phyloP scores from a whole-genome alignment of 129 eudicot species.

The Centrapalus pauciflorus region DNA sequence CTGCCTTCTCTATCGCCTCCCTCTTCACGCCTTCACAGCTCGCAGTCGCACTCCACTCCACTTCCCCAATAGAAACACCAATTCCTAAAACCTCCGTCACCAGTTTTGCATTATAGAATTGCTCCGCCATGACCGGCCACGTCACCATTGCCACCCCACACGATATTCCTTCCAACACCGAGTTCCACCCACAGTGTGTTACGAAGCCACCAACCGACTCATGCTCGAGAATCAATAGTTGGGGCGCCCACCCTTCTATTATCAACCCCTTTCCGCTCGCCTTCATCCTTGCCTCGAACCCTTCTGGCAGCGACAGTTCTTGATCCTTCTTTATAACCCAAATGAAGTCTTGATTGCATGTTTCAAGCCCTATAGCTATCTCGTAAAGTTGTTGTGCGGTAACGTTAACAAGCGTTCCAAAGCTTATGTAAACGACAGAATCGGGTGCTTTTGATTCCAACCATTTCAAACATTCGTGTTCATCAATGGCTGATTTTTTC shows the following conservation, averaged over 20 bases:
- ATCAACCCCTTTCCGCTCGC: slow-evolving; percentile 37
- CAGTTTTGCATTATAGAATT: slow-evolving; percentile 49
- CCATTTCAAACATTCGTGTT: slow-evolving; percentile 56
- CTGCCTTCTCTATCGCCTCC: slow-evolving; percentile 36
- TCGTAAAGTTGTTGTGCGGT: slow-evolving; percentile 42
- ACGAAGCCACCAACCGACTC: slow-evolving; percentile 44
- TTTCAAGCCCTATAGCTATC: slow-evolving; percentile 57
- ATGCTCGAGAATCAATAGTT: slow-evolving; percentile 46
- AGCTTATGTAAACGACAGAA: slow-evolving; percentile 59
- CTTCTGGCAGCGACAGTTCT: slow-evolving; percentile 32
- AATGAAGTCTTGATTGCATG: slow-evolving; percentile 40
- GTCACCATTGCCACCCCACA: slow-evolving; percentile 61
- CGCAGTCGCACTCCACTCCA: slow-evolving; percentile 25
- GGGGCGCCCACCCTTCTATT: slow-evolving; percentile 65
- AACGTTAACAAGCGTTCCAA: slow-evolving; percentile 35
- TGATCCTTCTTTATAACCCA: slow-evolving; percentile 46
- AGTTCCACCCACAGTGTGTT: slow-evolving; percentile 71
- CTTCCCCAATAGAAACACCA: slow-evolving; percentile 48
- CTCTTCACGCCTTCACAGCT: slow-evolving; percentile 26
- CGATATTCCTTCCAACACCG: slow-evolving; percentile 43
- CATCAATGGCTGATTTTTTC: slow-evolving; percentile 15
- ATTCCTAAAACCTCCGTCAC: slow-evolving; percentile 38
- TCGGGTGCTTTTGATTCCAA: slow-evolving; percentile 33
- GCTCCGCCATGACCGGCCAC: slow-evolving; percentile 57
- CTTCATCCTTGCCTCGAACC: slow-evolving; percentile 38